Evolutionary conservation across 1,284 basidiomycete genomes (phyloP), one percentile per base, ranked within the genome.

Genomic region (Puccinia horiana): DNA sequence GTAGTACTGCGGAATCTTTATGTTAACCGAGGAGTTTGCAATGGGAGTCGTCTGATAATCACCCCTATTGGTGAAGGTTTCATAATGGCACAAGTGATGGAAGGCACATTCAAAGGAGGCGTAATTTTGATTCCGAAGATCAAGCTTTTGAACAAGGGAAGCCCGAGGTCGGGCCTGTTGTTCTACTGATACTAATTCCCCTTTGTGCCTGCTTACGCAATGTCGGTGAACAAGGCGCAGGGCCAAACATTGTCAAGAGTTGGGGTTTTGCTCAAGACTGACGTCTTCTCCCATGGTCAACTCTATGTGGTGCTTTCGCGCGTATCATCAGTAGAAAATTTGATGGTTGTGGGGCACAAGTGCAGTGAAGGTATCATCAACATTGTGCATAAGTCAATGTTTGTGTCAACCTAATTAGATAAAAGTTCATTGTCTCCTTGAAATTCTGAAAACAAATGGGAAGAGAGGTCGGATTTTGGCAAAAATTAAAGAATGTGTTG

Each of bases 181-280:
- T 65, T 77, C 58, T 26, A 29, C 23, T 3, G 76, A n/a, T 49
- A 56, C 14, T 40, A 65, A 23, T 65, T 77, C 14, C 76, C 58
- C 9, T 9, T 77, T 32, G 40, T 26, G 5, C n/a, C 23, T 35
- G 56, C 37, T 8, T 77, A 44, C 35, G 76, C 56, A n/a, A 61
- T 77, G 32, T 29, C 76, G 3, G 42, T 77, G 20, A 77, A 77
- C 32, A 77, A 77, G 20, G 40, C 58, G 2, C 76, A 63, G 32
- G 76, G 76, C 0, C 76, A 77, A 49, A 29, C 56, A 2, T 32
- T 77, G 1, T 29, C 1, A 1, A 42, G 5, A 29, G 76, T 77
- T 32, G 56, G 58, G 12, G 40, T 77, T 2, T 6, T 44, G 4
- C 26, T 77, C 4, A 47, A 47, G 9, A 47, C 44, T 16, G 44